Percentiles rank a stretch among this genome's conserved stretches.
Conservation (phyloP, 495 filamentous ascomycete species). For the Aspergillus haitiensis region DNA sequence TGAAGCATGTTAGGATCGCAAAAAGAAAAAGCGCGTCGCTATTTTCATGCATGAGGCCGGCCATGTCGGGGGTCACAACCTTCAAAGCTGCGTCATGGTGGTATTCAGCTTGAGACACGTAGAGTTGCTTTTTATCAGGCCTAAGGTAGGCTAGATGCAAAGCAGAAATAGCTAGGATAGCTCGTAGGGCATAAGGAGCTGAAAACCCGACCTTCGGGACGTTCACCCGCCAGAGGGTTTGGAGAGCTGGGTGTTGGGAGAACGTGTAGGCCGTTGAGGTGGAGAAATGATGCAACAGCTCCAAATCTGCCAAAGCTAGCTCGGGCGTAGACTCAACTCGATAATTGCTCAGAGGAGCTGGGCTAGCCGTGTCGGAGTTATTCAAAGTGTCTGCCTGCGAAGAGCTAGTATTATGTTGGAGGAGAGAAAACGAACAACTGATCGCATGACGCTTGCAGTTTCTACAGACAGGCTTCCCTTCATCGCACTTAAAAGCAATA, state of each 20-base stretch:
- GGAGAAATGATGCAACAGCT: slow-evolving; percentile 40
- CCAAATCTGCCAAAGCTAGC: slow-evolving; percentile 26
- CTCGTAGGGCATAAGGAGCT: slow-evolving; percentile 34
- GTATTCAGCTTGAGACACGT: slow-evolving; percentile 29
- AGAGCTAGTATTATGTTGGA: not conserved
- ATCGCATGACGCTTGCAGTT: slow-evolving; percentile 9
- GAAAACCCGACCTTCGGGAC: slow-evolving; percentile 35
- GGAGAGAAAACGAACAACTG: not conserved
- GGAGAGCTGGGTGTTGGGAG: slow-evolving; percentile 30
- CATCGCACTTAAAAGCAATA: slow-evolving; percentile 4
- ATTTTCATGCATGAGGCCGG: slow-evolving; percentile 29
- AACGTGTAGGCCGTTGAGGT: slow-evolving; percentile 41
- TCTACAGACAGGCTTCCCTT: slow-evolving; percentile 6
- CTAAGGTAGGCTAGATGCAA: slow-evolving; percentile 36
- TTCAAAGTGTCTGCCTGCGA: not conserved
- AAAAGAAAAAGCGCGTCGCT: slow-evolving; percentile 40
- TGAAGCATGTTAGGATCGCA: slow-evolving; percentile 33
- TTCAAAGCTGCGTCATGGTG: slow-evolving; percentile 38
- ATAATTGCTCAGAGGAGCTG: not conserved
- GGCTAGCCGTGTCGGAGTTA: not conserved
- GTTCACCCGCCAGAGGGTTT: slow-evolving; percentile 34
- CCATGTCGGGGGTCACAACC: slow-evolving; percentile 27
- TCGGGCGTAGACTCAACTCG: not conserved
- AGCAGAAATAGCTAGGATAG: slow-evolving; percentile 38
- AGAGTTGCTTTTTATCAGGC: slow-evolving; percentile 23